These are phyloP conservation scores for Blastobotrys mokoenaii DNA, from an alignment of 805 yeast species.

Conservation along the genomic window DNA sequence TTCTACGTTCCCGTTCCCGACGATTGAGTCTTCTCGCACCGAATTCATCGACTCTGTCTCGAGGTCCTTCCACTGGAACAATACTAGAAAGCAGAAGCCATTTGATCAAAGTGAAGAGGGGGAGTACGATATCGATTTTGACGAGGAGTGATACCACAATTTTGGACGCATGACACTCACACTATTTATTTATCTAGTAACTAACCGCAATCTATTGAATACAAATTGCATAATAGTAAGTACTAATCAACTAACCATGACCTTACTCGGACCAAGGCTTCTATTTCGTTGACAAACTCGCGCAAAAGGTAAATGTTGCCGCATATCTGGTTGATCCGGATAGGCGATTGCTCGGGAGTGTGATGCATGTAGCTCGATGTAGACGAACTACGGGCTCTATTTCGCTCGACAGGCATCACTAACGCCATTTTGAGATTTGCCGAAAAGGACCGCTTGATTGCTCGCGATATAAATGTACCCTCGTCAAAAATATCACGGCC, in stretches of 20 bases:
- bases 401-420: background rate
- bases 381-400: background rate
- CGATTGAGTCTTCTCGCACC: slow-evolving; percentile 51
- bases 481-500: too few species aligned
- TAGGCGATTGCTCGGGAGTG: background rate
- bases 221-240: too few species aligned
- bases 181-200: too few species aligned
- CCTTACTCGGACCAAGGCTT: slow-evolving; percentile 23
- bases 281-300: slow-evolving; percentile 23
- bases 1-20: slow-evolving; percentile 86
- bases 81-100: slow-evolving; percentile 76
- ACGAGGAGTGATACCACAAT: too few species aligned
- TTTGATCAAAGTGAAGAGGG: slow-evolving; percentile 28
- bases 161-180: too few species aligned
- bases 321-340: slow-evolving; percentile 15
- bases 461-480: too few species aligned
- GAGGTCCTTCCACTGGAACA: slow-evolving; percentile 86
- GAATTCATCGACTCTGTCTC: slow-evolving; percentile 84
- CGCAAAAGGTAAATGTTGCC: slow-evolving; percentile 20
- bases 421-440: background rate
- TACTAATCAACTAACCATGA: slow-evolving; percentile 15
- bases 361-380: background rate
- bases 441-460: background rate
- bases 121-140: slow-evolving; percentile 12
- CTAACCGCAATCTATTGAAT: too few species aligned